phyloP scores from a whole-genome alignment of 2,329 filamentous ascomycete species.

The Aureobasidium sp. region DNA sequence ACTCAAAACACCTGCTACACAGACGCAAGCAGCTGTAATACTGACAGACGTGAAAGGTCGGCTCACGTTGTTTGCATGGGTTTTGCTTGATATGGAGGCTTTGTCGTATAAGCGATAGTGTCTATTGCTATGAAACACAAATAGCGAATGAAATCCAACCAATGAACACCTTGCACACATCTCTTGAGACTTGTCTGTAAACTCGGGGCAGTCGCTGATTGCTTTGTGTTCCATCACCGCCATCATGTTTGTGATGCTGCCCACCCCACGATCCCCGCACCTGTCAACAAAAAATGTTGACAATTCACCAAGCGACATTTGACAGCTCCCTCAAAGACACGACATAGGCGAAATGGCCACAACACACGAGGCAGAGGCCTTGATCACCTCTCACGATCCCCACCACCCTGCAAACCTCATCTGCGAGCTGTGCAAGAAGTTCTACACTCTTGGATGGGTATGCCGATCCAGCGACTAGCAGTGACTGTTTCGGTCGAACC shows the following conservation, averaged over 20 bases:
- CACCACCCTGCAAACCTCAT: conserved; percentile 93
- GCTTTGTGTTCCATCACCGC: background rate
- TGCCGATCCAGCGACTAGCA: conserved; percentile 14
- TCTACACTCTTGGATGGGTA: conserved; percentile 91
- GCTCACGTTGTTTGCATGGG: background rate
- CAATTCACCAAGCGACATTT: background rate
- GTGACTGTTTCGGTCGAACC: background rate
- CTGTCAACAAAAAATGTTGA: conserved; percentile 8
- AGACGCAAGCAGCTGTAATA: background rate
- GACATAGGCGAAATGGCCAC: background rate
- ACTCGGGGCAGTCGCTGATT: background rate
- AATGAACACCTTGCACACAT: background rate
- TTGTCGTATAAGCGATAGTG: background rate
- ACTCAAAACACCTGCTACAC: conserved; percentile 14
- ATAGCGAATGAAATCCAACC: background rate
- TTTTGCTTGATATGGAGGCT: background rate
- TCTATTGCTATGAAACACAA: background rate
- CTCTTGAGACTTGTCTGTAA: background rate
- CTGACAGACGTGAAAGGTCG: conserved; percentile 10
- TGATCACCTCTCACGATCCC: conserved; percentile 56
- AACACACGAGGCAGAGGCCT: conserved; percentile 34
- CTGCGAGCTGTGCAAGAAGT: conserved; percentile 84
- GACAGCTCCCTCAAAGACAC: background rate
- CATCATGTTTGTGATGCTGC: background rate
- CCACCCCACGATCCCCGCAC: conserved; percentile 3